A percentile compares a stretch with the other conserved stretches of the same genome.
phyloP scores from a whole-genome alignment of 2,329 filamentous ascomycete genomes.

The Sporothrix pseudoabietina region DNA sequence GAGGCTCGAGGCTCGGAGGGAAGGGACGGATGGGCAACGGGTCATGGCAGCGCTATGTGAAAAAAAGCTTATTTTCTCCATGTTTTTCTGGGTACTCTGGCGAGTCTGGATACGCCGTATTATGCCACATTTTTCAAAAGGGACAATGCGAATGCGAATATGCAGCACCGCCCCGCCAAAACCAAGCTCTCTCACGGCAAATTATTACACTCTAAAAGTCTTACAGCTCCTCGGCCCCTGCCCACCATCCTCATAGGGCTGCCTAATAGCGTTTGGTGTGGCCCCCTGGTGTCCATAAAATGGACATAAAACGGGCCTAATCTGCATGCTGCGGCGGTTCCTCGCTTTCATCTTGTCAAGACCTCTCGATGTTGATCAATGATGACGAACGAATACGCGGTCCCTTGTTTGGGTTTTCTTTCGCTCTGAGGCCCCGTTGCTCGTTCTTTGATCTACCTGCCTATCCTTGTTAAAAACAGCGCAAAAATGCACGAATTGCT shows the following conservation, averaged over 20 bases:
- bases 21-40: not conserved
- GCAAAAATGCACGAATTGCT: not conserved
- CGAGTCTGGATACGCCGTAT: not conserved
- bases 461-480: not conserved
- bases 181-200: not conserved
- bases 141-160: not conserved
- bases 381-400: conserved; percentile 3
- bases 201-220: not conserved
- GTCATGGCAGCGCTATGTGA: not conserved
- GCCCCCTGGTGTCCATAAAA: not conserved
- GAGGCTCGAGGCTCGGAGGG: not conserved
- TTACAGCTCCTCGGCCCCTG: too few relatives aligned
- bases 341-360: not conserved
- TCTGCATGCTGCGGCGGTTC: not conserved
- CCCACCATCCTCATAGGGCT: not conserved
- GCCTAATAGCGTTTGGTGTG: conserved; percentile 5
- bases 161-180: not conserved
- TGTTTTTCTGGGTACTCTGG: too few relatives aligned
- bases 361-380: not conserved
- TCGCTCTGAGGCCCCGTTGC: too few relatives aligned
- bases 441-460: not conserved
- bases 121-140: not conserved
- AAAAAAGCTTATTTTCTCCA: not conserved
- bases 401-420: not conserved
- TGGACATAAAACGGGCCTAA: not conserved